phyloP scores from a whole-genome alignment of 2,329 filamentous ascomycete genomes.

The Microdochium bolleyi region DNA sequence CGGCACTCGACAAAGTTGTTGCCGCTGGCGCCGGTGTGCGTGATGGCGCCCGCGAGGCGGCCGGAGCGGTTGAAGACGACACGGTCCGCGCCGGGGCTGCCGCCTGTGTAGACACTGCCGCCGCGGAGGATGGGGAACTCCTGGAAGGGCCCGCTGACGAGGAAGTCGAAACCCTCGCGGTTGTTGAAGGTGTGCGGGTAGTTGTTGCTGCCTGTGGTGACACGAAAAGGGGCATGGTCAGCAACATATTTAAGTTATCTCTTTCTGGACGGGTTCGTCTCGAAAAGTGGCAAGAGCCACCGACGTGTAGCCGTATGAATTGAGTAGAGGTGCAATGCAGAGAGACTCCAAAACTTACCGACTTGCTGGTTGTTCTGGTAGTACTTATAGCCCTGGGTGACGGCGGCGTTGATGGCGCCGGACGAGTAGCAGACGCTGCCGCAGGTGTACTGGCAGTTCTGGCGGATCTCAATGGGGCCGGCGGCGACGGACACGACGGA shows the following conservation, averaged over 20 bases:
- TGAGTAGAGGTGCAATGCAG: neutral
- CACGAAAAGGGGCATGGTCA: neutral
- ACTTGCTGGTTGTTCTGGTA: neutral
- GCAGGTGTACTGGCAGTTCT: neutral
- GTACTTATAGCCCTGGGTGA: neutral
- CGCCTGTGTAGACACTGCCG: constrained; percentile 45
- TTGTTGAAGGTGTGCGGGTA: constrained; percentile 56
- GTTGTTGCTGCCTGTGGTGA: constrained; percentile 6
- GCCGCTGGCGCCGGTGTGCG: constrained; percentile 61
- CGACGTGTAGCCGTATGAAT: no score
- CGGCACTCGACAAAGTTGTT: constrained; percentile 61
- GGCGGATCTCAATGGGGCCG: constrained; percentile 1
- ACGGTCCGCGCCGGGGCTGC: constrained; percentile 14
- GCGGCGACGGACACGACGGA: constrained; percentile 7
- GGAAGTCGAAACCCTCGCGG: constrained; percentile 54
- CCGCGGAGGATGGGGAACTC: constrained; percentile 52
- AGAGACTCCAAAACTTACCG: neutral
- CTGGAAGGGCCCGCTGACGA: constrained; percentile 48
- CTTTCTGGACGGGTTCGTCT: neutral
- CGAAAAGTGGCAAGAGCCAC: no score
- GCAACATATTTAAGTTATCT: neutral
- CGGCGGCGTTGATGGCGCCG: neutral
- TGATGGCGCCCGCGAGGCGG: constrained; percentile 55
- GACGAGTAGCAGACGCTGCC: neutral
- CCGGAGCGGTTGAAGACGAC: constrained; percentile 7